A percentile compares a stretch with the other conserved stretches of the same genome.
These are phyloP conservation scores for Fusarium siculi DNA, from an alignment of 2,329 filamentous ascomycete species.

Conservation along the genomic window DNA sequence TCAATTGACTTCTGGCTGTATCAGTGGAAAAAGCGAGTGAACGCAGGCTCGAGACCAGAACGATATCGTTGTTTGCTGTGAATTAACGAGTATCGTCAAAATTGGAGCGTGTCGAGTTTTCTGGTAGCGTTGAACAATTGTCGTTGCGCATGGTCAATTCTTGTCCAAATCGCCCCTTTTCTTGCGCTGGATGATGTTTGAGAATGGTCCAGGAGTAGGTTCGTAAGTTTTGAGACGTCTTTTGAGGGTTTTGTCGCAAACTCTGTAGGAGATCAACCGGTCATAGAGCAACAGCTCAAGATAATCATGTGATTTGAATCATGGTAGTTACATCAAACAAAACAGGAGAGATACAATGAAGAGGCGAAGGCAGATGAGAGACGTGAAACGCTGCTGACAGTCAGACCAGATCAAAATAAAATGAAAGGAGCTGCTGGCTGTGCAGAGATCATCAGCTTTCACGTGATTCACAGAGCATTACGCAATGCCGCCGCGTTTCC, in stretches of 20 bases:
- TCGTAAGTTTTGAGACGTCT: not conserved
- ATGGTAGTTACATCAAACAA: not conserved
- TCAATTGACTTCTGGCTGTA: not conserved
- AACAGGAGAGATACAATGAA: not conserved
- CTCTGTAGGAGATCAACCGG: not conserved
- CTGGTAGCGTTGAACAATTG: not conserved
- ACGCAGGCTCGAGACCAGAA: not conserved
- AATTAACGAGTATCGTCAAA: not conserved
- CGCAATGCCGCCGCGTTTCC: slow-evolving; percentile 21
- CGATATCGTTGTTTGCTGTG: not conserved
- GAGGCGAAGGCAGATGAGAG: not conserved
- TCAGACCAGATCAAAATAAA: not conserved
- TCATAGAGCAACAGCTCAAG: not conserved
- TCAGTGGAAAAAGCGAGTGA: not conserved
- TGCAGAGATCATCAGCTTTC: not conserved
- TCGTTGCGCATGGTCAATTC: not conserved
- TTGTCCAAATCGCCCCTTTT: not conserved
- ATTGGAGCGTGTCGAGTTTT: not conserved
- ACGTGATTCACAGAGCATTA: slow-evolving; percentile 31
- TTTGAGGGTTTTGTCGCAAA: not conserved
- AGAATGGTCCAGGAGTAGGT: no score
- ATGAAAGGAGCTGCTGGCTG: slow-evolving; percentile 9
- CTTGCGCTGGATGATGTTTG: not conserved
- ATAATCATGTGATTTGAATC: not conserved
- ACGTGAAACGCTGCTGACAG: not conserved